Base-by-base conservation (phyloP, 2,329 filamentous ascomycete genomes). In the Knoxdaviesia capensis region DNA sequence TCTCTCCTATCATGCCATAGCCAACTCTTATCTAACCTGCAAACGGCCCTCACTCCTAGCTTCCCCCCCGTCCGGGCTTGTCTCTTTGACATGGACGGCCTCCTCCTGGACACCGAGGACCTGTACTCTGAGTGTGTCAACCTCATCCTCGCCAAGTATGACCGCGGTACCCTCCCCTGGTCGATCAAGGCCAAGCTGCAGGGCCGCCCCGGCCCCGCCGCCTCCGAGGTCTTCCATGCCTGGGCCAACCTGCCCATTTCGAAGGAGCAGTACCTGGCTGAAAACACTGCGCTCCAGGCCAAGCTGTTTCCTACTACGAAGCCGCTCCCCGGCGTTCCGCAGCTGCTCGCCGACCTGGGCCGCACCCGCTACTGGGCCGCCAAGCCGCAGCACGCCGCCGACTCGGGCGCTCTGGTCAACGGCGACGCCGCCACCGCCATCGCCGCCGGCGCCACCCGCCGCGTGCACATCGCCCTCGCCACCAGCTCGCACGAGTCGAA, bases 1-100 rank as follows among this genome's bases (percentile, higher is more conserved):
- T 30, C 7, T 20, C 7, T 29, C 3, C 32, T 38, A 11, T 20
- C 7, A 38, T 36, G 7, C 20, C 40, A 31, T 9, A 7, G 2
- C 44, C 34, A 42, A 38, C 11, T 30, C 6, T n/a, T 10, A 29
- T 30, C 5, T 28, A 33, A 9, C n/a, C 29, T 40, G 11, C 20
- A 29, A 20, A 10, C 29, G 7, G 9, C 8, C 31, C 30, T 39
- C 11, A 20, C 5, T 36, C 30, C 32, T 53, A 84, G 80, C 55
- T 77, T 86, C 58, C 80, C 83, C 20, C 76, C 80, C 39, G 69
- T 96, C 45, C 74, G 86, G 51, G 90, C 88, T 50, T 94, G 87
- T 60, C 77, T 98, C 49, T 96, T 98, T 59, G 90, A 98, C 66
- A 94, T 96, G 87, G 90, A 98, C 60, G 90, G 90, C 46, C 78